These are phyloP conservation scores for Kwoniella botswanensis DNA, from an alignment of 768 basidiomycete species.

Conservation along the genomic window DNA sequence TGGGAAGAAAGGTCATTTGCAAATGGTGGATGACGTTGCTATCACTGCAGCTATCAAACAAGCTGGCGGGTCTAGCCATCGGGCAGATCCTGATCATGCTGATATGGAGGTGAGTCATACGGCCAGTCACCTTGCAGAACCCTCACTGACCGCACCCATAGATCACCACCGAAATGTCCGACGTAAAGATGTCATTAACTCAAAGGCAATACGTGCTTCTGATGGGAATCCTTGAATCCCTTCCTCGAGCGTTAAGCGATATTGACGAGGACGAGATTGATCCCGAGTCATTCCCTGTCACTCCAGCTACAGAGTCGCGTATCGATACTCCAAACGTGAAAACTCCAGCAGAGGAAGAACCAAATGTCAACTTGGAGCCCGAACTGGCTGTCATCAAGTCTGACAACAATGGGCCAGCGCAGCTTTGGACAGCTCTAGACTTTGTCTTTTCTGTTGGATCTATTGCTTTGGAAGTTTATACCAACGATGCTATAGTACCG, in stretches of 20 bases:
- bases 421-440: slow-evolving; percentile 71
- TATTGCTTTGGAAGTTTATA: slow-evolving; percentile 86
- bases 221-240: slow-evolving; percentile 63
- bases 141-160: slow-evolving; percentile 23
- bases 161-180: slow-evolving; percentile 52
- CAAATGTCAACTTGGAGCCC: slow-evolving; percentile 57
- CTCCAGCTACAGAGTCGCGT: slow-evolving; percentile 35
- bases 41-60: slow-evolving; percentile 74
- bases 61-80: slow-evolving; percentile 65
- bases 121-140: background rate
- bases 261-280: slow-evolving; percentile 57
- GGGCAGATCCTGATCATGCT: slow-evolving; percentile 65
- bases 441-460: slow-evolving; percentile 71
- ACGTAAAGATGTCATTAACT: slow-evolving; percentile 41
- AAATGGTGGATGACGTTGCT: slow-evolving; percentile 90
- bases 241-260: slow-evolving; percentile 61
- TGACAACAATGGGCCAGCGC: slow-evolving; percentile 56
- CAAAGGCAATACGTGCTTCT: slow-evolving; percentile 46
- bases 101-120: slow-evolving; percentile 70
- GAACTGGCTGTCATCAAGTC: slow-evolving; percentile 56
- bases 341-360: slow-evolving; percentile 10
- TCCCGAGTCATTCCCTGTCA: slow-evolving; percentile 26
- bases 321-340: slow-evolving; percentile 23
- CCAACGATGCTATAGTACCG: slow-evolving; percentile 66
- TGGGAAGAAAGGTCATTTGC: slow-evolving; percentile 65